Conservation (phyloP, 2,329 filamentous ascomycete genomes). For the Neospermospora avenae region DNA sequence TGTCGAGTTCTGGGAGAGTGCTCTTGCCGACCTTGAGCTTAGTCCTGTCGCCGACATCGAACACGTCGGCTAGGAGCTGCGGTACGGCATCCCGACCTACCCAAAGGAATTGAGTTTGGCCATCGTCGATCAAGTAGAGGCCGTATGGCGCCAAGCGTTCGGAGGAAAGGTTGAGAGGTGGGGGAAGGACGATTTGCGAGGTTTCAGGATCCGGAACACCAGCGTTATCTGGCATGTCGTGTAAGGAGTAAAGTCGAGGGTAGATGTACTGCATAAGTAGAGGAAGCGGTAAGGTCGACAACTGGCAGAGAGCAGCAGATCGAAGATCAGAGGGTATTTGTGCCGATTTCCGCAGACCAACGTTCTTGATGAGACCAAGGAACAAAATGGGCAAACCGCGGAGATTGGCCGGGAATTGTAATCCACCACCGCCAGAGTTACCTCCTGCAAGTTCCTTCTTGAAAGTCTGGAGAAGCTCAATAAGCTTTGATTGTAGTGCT, state of each 20-base stretch:
- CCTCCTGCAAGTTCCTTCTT: slow-evolving; percentile 94
- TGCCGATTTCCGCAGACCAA: slow-evolving; percentile 86
- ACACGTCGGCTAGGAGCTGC: slow-evolving; percentile 84
- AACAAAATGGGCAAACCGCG: slow-evolving; percentile 86
- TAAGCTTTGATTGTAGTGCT: slow-evolving; percentile 84
- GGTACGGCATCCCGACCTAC: slow-evolving; percentile 89
- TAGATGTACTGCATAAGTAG: slow-evolving; percentile 93
- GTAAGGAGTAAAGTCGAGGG: slow-evolving; percentile 77
- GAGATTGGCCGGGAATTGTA: slow-evolving; percentile 93
- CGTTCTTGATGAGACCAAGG: slow-evolving; percentile 92
- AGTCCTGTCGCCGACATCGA: slow-evolving; percentile 78
- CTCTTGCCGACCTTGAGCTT: slow-evolving; percentile 91
- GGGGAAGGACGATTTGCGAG: slow-evolving; percentile 85
- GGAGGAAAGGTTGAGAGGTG: slow-evolving; percentile 80
- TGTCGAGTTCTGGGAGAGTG: slow-evolving; percentile 80
- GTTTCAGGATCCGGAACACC: slow-evolving; percentile 82
- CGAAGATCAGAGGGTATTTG: slow-evolving; percentile 93
- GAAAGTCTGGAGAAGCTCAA: slow-evolving; percentile 91
- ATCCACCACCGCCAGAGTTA: slow-evolving; percentile 85
- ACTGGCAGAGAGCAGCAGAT: slow-evolving; percentile 84
- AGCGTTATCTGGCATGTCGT: slow-evolving; percentile 95
- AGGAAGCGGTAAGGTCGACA: slow-evolving; percentile 90
- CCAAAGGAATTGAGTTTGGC: slow-evolving; percentile 97
- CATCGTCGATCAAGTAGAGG: slow-evolving; percentile 93
- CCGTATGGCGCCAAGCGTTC: slow-evolving; percentile 86